These are phyloP conservation scores for Kingdonia uniflora DNA, from an alignment of 164 flowering plant species.

Conservation along the genomic window DNA sequence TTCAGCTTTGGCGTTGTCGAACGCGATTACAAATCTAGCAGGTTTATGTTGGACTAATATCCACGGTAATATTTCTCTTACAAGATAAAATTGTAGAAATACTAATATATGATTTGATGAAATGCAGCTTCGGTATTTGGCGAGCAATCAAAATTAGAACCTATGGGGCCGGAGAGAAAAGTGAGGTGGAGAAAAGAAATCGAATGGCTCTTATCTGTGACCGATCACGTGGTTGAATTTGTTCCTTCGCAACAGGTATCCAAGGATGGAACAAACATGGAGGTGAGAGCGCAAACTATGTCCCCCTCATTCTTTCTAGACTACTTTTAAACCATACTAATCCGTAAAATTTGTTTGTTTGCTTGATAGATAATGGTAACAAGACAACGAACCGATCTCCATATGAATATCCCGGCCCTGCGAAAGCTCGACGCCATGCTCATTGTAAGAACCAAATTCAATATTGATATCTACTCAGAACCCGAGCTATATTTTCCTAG, in stretches of 20 bases:
- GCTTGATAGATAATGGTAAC: constrained; percentile 70
- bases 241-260: constrained; percentile 73
- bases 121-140: constrained; percentile 80
- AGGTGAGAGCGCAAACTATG: constrained; percentile 27
- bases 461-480: background rate
- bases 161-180: constrained; percentile 66
- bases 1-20: constrained; percentile 89
- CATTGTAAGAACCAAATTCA: constrained; percentile 37
- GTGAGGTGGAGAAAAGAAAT: constrained; percentile 80
- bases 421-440: constrained; percentile 89
- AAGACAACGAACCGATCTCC: constrained; percentile 69
- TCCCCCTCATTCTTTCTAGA: background rate
- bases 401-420: constrained; percentile 78
- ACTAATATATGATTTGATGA: background rate
- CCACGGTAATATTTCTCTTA: background rate
- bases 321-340: background rate
- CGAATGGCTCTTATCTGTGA: constrained; percentile 84
- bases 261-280: constrained; percentile 59
- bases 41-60: constrained; percentile 23
- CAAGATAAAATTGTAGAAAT: too few species aligned
- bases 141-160: constrained; percentile 64
- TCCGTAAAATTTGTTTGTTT: background rate
- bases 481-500: background rate
- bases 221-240: constrained; percentile 87
- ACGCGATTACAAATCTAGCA: constrained; percentile 84